phyloP scores from a whole-genome alignment of 306 rosid genomes.

The Pterocarpus macrocarpus region DNA sequence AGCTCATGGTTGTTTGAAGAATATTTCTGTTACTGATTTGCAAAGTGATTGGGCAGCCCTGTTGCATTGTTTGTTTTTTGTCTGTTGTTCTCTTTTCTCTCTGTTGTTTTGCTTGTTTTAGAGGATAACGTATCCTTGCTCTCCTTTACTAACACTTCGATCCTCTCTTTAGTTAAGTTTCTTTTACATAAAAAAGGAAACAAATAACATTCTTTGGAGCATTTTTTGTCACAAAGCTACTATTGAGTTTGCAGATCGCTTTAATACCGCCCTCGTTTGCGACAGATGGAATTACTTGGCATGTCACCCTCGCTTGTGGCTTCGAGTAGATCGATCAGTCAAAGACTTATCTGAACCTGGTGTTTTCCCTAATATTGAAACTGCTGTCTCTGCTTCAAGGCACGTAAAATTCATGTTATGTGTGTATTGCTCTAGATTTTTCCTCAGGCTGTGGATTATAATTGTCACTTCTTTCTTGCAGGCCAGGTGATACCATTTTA shows the following conservation, averaged over 20 bases:
- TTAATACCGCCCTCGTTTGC: conserved; percentile 99
- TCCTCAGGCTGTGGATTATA: conserved; percentile 21
- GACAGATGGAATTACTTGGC: conserved; percentile 97
- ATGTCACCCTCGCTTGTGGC: conserved; percentile 95
- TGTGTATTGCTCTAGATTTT: conserved; percentile 1
- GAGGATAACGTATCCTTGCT: neutral
- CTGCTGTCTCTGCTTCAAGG: conserved; percentile 93
- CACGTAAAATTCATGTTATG: conserved; percentile 39
- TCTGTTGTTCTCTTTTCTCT: neutral
- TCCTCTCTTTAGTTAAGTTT: neutral
- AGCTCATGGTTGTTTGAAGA: conserved; percentile 9
- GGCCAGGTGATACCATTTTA: conserved; percentile 97
- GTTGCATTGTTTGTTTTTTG: neutral
- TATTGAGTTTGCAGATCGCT: conserved; percentile 99
- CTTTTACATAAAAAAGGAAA: neutral
- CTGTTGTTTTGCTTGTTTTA: conserved; percentile 13
- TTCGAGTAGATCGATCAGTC: conserved; percentile 86
- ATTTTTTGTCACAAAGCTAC: conserved; percentile 65
- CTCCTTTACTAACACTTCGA: neutral
- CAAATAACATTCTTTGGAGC: conserved; percentile 35
- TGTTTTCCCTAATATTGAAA: conserved; percentile 84
- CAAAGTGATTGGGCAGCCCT: conserved; percentile 19
- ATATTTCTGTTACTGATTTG: neutral
- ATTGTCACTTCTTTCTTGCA: conserved; percentile 46
- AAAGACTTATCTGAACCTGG: conserved; percentile 76